Evolutionary conservation across 495 filamentous ascomycete genomes (phyloP), one percentile per base, ranked within the genome.

Genomic region (Aspergillus panamensis): DNA sequence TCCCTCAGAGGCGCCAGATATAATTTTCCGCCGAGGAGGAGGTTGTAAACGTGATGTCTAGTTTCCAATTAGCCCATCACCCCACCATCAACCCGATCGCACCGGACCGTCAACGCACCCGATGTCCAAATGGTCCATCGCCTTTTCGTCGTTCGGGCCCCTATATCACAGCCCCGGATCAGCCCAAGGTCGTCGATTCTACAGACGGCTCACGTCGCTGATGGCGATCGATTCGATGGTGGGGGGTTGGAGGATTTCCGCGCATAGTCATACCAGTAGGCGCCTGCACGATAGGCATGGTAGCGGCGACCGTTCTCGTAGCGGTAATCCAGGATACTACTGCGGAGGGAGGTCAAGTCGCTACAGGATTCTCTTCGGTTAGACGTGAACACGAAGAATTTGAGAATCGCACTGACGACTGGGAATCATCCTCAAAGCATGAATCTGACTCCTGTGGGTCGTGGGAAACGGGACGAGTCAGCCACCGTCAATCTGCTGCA

Each of bases 291-390:
- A 59, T 81, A 85, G 50, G 74, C 76, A 61, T 86, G 83, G 66
- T 89, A 89, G 25, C 85, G 77, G 29, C 85, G 70, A 19, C 86
- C 86, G 62, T 89, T 88, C 60, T 87, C 65, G 57, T 78, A 76
- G 42, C 73, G 67, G 53, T 69, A 81, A 4, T 70, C 62, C 7
- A 62, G 20, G 32, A 68, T 59, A 45, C 61, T 66, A 7, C 63
- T 65, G 0, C 62, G 64, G 8, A 72, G 48, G 1, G 69, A 72
- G 7, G 63, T 68, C 17, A 63, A 48, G 8, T 69, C 66, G 14
- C 57, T 60, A 39, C 3, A 20, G 9, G 21, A 33, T 35, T 5
- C 5, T 8, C 35, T 3, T 39, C 14, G n/a, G n/a, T n/a, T n/a
- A n/a, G n/a, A n/a, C n/a, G n/a, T 39, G 1, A 6, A 8, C 10